Evolutionary conservation across 768 basidiomycete genomes (phyloP), one percentile per base, ranked within the genome.

Genomic region (Cytidiella melzeri): DNA sequence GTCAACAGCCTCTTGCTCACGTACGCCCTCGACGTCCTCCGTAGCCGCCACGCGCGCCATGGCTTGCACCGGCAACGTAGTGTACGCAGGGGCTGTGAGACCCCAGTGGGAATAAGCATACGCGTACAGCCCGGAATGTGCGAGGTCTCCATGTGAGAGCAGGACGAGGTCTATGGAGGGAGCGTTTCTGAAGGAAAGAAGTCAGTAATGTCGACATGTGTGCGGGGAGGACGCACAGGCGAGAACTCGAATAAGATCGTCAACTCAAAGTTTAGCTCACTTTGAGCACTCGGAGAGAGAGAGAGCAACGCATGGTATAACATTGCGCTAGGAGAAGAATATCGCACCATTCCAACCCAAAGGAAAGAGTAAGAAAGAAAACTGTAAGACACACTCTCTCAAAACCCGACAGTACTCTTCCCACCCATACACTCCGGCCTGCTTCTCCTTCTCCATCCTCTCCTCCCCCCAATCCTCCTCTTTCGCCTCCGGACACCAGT

Each of bases 41-140:
- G 86, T 78, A 2, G 88, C 86, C 13, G 91, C 91, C 38, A 97
- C 90, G 27, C 91, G 77, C 3, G 89, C 95, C 85, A 93, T 95
- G 48, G 94, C 92, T 57, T 94, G 91, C 0, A 96, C 92, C 30
- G 95, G 95, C 23, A 97, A 78, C 2, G 94, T 95, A 0, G 90
- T 87, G 64, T 98, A 99, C 18, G 92, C 83, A 3, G 93, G 92
- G 19, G 93, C 93, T 51, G 78, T 84, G 37, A 98, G 74, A 19
- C 84, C 84, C 86, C 91, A 93, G 63, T 80, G 76, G 15, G 92
- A 79, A 64, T 89, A 78, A 4, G 96, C 93, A 65, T 89, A 97
- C 10, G 96, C 83, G 62, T 91, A 93, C n/a, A 98, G 73, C 13
- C 95, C 95, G 23, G 86, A 78, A 62, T 96, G 93, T 0, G 80